Conservation (phyloP, 306 rosid species). For the Boehmeria nivea region DNA sequence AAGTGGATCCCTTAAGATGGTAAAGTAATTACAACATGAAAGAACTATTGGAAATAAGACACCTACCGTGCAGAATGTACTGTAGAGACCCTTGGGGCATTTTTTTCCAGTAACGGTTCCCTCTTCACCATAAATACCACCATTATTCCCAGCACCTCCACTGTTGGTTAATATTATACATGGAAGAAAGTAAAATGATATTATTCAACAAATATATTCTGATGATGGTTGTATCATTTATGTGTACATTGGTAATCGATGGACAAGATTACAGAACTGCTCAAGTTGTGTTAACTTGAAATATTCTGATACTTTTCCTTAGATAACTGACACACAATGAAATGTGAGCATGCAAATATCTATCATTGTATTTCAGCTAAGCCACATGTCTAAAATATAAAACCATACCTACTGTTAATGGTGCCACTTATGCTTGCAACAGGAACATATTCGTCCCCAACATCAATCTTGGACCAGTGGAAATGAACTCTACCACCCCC, state of each 20-base stretch:
- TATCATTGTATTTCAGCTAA: too few relatives aligned
- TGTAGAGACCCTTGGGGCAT: constrained; percentile 91
- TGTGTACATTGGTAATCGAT: background rate
- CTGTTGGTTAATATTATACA: constrained; percentile 41
- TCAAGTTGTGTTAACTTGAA: background rate
- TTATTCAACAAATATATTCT: constrained; percentile 12
- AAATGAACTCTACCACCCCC: constrained; percentile 99
- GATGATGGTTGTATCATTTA: background rate
- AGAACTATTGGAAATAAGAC: too few relatives aligned
- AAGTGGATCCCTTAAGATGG: too few relatives aligned
- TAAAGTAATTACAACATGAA: too few relatives aligned
- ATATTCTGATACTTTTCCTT: background rate
- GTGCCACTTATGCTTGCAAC: constrained; percentile 78
- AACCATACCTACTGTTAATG: constrained; percentile 57
- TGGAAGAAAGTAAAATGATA: constrained; percentile 16
- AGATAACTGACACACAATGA: background rate
- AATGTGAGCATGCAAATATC: background rate
- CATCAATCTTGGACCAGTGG: constrained; percentile 85
- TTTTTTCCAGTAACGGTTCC: constrained; percentile 86
- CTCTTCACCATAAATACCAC: constrained; percentile 64
- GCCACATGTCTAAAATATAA: too few relatives aligned
- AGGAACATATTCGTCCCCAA: constrained; percentile 72
- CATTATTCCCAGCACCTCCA: constrained; percentile 78
- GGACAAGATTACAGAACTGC: background rate
- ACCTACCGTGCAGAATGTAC: constrained; percentile 77